Evolutionary conservation across 371 early-diverging fungal genomes (phyloP).

Genomic region (Actinomortierella wolfii): DNA sequence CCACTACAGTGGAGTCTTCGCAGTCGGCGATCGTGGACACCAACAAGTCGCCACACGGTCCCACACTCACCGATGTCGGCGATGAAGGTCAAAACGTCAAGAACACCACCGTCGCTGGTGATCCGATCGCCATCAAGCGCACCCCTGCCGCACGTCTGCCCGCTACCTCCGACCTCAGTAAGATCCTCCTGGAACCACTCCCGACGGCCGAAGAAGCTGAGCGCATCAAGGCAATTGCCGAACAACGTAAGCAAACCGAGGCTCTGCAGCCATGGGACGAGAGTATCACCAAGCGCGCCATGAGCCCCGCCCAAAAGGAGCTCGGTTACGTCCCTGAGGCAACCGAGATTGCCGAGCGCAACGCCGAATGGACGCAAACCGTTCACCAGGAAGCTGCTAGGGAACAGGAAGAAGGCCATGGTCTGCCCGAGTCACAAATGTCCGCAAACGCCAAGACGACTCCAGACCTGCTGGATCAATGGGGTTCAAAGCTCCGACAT

Average conservation of each 20-base stretch:
- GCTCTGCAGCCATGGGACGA: constrained; percentile 27
- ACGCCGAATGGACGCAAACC: no score
- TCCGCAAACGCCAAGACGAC: no score
- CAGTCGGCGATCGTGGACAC: neutral
- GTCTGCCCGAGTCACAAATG: no score
- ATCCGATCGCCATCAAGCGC: neutral
- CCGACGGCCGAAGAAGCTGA: constrained; percentile 25
- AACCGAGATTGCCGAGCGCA: constrained; percentile 8
- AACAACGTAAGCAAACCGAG: constrained; percentile 18
- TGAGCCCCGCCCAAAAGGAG: constrained; percentile 28
- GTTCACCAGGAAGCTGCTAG: no score
- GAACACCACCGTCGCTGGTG: neutral
- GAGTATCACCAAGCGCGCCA: constrained; percentile 40
- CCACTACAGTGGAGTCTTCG: neutral
- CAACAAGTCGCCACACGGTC: neutral
- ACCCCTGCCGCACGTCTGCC: no score
- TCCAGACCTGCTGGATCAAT: no score
- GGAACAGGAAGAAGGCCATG: no score
- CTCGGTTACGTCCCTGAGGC: constrained; percentile 34
- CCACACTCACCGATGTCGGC: neutral
- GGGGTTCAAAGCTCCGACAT: no score
- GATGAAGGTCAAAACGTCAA: neutral
- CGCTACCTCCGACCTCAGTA: neutral
- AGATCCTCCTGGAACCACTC: constrained; percentile 31
- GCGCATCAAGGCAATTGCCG: constrained; percentile 21